A percentile compares a stretch with the other conserved stretches of the same genome.
These are phyloP conservation scores for Mycena olivaceomarginata DNA, from an alignment of 768 basidiomycete genomes.

Conservation along the genomic window DNA sequence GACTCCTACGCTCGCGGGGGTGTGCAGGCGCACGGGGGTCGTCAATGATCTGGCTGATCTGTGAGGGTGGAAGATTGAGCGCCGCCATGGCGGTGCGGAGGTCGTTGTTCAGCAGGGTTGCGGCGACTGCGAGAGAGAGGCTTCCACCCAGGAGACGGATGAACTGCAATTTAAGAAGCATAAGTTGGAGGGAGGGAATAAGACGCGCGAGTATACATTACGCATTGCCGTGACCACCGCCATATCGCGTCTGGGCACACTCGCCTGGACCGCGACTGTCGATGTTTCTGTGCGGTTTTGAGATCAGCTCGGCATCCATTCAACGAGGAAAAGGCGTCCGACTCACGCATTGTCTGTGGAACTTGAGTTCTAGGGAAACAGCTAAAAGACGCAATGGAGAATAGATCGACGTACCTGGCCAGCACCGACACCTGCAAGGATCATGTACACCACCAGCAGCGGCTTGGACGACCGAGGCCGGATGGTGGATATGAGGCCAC, in stretches of 20 bases:
- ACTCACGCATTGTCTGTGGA: slow-evolving; percentile 64
- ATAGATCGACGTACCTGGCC: slow-evolving; percentile 70
- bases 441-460: slow-evolving; percentile 75
- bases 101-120: slow-evolving; percentile 77
- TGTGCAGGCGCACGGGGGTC: slow-evolving; percentile 65
- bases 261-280: slow-evolving; percentile 84
- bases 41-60: slow-evolving; percentile 67
- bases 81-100: slow-evolving; percentile 62
- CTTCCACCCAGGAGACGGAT: slow-evolving; percentile 83
- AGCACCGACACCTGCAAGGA: slow-evolving; percentile 76
- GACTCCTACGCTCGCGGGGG: slow-evolving; percentile 58
- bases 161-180: slow-evolving; percentile 64
- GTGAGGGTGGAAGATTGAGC: slow-evolving; percentile 58
- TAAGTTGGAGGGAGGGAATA: neutral
- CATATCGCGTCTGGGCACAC: slow-evolving; percentile 83
- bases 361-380: neutral
- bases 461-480: slow-evolving; percentile 67
- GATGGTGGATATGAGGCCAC: slow-evolving; percentile 82
- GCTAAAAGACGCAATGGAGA: neutral
- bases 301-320: neutral
- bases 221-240: slow-evolving; percentile 83
- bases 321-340: neutral
- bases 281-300: slow-evolving; percentile 65
- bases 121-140: slow-evolving; percentile 76
- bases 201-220: slow-evolving; percentile 61